Percentiles rank a stretch among this genome's conserved stretches.
phyloP scores from a whole-genome alignment of 177 flowering plant genomes.

The Vitis hybrid region DNA sequence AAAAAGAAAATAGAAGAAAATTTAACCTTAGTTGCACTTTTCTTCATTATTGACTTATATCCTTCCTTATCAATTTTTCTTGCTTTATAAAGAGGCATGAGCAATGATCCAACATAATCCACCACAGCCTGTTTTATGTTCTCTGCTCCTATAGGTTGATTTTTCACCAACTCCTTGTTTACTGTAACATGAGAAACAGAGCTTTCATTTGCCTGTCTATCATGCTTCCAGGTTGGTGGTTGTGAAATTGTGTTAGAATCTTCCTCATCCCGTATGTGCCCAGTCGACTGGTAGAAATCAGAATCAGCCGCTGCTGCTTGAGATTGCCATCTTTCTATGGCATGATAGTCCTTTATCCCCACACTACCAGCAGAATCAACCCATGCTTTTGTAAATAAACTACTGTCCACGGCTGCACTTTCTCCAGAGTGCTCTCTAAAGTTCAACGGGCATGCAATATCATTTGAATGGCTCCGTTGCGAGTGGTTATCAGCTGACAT shows the following conservation, averaged over 20 bases:
- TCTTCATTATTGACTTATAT: slow-evolving; percentile 95
- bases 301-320: slow-evolving; percentile 90
- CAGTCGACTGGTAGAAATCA: slow-evolving; percentile 44
- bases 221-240: slow-evolving; percentile 39
- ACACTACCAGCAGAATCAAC: slow-evolving; percentile 80
- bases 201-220: slow-evolving; percentile 56
- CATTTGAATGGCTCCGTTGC: slow-evolving; percentile 78
- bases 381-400: slow-evolving; percentile 86
- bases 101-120: slow-evolving; percentile 87
- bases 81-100: slow-evolving; percentile 97
- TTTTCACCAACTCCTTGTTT: slow-evolving; percentile 42
- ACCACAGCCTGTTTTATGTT: slow-evolving; percentile 83
- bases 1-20: background rate
- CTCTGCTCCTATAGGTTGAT: slow-evolving; percentile 66
- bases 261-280: slow-evolving; percentile 71
- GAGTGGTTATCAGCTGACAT: slow-evolving; percentile 71
- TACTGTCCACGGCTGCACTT: slow-evolving; percentile 75
- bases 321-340: slow-evolving; percentile 96
- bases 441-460: slow-evolving; percentile 53
- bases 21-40: slow-evolving; percentile 85
- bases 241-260: slow-evolving; percentile 60
- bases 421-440: slow-evolving; percentile 89
- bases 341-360: slow-evolving; percentile 83
- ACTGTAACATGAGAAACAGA: slow-evolving; percentile 66
- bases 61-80: slow-evolving; percentile 90